Conservation (phyloP, 1,139 yeast species). For the Diutina pseudorugosa region DNA sequence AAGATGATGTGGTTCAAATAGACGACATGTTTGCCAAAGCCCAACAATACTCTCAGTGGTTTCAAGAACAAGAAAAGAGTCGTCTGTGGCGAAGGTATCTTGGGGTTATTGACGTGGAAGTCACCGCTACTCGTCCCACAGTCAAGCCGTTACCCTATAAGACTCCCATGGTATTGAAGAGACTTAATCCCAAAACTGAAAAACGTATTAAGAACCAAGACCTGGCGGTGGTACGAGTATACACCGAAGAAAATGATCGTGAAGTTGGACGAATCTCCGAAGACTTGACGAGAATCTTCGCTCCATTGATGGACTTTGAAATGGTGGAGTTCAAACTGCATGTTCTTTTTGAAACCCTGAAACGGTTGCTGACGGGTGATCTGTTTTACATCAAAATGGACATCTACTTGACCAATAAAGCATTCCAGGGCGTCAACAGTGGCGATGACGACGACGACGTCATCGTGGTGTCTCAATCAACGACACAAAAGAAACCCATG, state of each 20-base stretch:
- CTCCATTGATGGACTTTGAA: conserved; percentile 50
- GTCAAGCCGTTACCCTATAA: conserved; percentile 37
- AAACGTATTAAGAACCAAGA: conserved; percentile 11
- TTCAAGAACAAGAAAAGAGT: conserved; percentile 2
- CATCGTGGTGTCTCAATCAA: not conserved
- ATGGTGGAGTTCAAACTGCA: conserved; percentile 46
- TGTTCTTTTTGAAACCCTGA: conserved; percentile 45
- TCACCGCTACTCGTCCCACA: conserved; percentile 79
- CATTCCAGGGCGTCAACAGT: conserved; percentile 22
- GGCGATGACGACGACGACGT: conserved; percentile 3
- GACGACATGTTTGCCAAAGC: not conserved
- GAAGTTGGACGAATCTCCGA: conserved; percentile 76
- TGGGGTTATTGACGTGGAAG: conserved; percentile 63
- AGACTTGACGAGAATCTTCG: conserved; percentile 53
- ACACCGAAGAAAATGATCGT: conserved; percentile 18
- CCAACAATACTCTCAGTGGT: not conserved
- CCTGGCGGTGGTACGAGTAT: conserved; percentile 23
- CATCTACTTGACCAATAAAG: conserved; percentile 40
- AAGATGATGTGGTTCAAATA: not conserved
- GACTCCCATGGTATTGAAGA: conserved; percentile 30
- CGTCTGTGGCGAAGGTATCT: conserved; percentile 24
- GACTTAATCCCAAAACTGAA: conserved; percentile 19
- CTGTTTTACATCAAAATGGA: conserved; percentile 52
- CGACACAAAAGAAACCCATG: not conserved
- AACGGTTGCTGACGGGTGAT: conserved; percentile 61